phyloP scores from a whole-genome alignment of 2,329 filamentous ascomycete genomes.

The Cordyceps cateniannulata region DNA sequence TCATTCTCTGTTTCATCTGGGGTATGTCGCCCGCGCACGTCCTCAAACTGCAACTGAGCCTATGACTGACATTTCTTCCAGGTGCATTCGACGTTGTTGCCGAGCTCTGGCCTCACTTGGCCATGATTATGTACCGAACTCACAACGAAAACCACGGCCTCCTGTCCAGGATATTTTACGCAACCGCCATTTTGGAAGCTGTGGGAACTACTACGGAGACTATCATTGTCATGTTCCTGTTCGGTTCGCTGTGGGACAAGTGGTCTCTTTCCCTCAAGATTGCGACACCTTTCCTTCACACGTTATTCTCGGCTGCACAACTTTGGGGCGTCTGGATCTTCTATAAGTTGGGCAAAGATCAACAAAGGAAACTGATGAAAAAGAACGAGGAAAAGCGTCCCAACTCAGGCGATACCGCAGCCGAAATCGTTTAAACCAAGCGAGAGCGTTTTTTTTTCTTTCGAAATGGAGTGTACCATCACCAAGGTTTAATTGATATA shows the following conservation, averaged over 20 bases:
- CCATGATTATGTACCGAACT: slow-evolving; percentile 12
- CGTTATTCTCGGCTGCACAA: slow-evolving; percentile 10
- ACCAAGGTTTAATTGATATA: neutral
- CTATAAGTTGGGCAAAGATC: slow-evolving; percentile 11
- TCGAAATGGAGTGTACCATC: neutral
- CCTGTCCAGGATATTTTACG: slow-evolving; percentile 9
- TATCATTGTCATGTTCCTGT: slow-evolving; percentile 12
- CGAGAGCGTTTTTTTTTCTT: neutral
- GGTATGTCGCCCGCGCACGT: neutral
- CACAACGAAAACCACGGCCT: slow-evolving; percentile 7
- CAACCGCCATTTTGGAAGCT: slow-evolving; percentile 5
- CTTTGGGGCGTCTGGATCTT: slow-evolving; percentile 13
- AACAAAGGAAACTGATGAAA: neutral
- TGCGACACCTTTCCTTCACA: slow-evolving; percentile 10
- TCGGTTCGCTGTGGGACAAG: slow-evolving; percentile 12
- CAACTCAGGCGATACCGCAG: neutral
- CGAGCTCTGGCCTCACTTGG: slow-evolving; percentile 13
- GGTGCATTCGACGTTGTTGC: slow-evolving; percentile 13
- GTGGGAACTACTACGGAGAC: slow-evolving; percentile 10
- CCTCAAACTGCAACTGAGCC: neutral
- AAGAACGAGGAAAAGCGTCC: slow-evolving; percentile 9
- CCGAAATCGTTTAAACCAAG: neutral
- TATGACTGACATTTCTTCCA: neutral
- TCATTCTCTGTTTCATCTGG: slow-evolving; percentile 14
- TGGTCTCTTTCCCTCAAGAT: slow-evolving; percentile 10